Evolutionary conservation across 768 basidiomycete species (phyloP).

Genomic region (Daedaleopsis sinensis): DNA sequence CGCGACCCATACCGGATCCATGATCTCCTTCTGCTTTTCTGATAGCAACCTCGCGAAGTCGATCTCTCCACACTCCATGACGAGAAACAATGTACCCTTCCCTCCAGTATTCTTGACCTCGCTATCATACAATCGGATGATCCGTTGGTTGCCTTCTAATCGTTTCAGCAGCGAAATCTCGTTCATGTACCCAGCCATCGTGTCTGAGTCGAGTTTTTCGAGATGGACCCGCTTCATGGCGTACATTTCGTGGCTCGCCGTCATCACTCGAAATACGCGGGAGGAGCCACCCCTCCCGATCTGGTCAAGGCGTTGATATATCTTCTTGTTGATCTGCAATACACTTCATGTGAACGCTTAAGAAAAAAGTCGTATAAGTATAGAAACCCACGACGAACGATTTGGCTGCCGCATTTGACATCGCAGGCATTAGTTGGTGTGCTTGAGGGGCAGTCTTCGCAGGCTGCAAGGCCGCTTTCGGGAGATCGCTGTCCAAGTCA

Average conservation of each 20-base stretch:
- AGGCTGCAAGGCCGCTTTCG: slow-evolving; percentile 3
- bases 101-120: slow-evolving; percentile 80
- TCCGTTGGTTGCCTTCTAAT: slow-evolving; percentile 90
- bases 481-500: slow-evolving; percentile 37
- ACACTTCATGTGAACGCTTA: neutral
- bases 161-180: slow-evolving; percentile 93
- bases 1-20: slow-evolving; percentile 94
- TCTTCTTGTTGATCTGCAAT: slow-evolving; percentile 73
- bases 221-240: slow-evolving; percentile 93
- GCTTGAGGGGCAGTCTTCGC: slow-evolving; percentile 3
- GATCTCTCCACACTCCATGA: slow-evolving; percentile 97
- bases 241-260: slow-evolving; percentile 72
- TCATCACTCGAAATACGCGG: slow-evolving; percentile 92
- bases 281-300: slow-evolving; percentile 95
- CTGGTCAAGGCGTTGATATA: slow-evolving; percentile 83
- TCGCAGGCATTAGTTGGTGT: neutral
- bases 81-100: slow-evolving; percentile 77
- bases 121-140: slow-evolving; percentile 90
- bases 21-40: slow-evolving; percentile 79
- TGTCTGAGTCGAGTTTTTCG: slow-evolving; percentile 87
- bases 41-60: slow-evolving; percentile 84
- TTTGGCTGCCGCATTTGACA: neutral
- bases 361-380: neutral
- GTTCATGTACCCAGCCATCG: slow-evolving; percentile 92
- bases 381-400: slow-evolving; percentile 13